Evolutionary conservation across 345 rosid genomes (phyloP).

Genomic region (Luvunga scandens): DNA sequence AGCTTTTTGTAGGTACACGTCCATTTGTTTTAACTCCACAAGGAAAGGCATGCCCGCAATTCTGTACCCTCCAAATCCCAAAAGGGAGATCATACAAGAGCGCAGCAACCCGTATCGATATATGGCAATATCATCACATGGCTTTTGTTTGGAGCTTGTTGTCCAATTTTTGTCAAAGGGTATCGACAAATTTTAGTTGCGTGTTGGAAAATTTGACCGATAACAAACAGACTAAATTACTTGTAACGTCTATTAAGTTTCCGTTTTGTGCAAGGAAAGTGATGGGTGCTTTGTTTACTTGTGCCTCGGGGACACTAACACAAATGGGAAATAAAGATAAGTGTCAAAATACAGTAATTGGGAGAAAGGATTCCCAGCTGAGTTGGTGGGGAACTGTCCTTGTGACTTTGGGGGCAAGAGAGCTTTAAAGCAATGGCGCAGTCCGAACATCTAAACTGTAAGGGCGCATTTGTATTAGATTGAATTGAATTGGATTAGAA

Average conservation of each 20-base stretch:
- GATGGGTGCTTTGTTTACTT: constrained; percentile 8
- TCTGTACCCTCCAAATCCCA: neutral
- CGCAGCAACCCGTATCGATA: neutral
- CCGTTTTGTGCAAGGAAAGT: neutral
- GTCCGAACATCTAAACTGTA: too few relatives aligned
- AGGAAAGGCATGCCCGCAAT: constrained; percentile 6
- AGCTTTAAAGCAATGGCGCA: neutral
- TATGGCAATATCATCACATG: constrained; percentile 12
- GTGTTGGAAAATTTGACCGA: constrained; percentile 7
- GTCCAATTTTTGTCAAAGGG: neutral
- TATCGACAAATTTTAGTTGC: neutral
- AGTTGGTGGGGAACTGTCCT: neutral
- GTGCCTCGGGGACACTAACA: neutral
- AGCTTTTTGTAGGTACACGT: constrained; percentile 3
- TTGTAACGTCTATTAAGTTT: neutral
- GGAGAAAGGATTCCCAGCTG: neutral
- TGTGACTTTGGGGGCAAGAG: neutral
- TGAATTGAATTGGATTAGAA: too few relatives aligned
- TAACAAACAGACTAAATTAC: constrained; percentile 4
- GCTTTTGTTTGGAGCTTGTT: neutral
- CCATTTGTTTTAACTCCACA: neutral
- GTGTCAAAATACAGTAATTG: neutral
- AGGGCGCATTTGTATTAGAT: too few relatives aligned
- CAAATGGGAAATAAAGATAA: neutral
- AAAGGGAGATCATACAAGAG: neutral